Evolutionary conservation across 2,329 filamentous ascomycete genomes (phyloP).

Genomic region (Trichophyton equinum): DNA sequence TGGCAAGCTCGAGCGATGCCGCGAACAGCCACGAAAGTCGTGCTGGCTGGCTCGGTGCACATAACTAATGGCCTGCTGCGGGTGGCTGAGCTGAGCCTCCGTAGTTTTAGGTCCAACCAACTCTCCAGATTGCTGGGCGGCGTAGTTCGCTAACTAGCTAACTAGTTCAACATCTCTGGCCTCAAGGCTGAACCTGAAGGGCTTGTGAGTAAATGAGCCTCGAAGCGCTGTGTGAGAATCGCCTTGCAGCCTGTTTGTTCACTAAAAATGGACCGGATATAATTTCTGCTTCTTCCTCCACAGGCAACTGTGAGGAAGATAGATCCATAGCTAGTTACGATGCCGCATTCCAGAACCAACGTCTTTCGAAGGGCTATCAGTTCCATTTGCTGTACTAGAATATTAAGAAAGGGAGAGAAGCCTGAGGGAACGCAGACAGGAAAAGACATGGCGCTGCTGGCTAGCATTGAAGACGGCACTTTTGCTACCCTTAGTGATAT

Average conservation of each 20-base stretch:
- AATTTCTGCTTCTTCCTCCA: not conserved
- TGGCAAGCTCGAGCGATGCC: not conserved
- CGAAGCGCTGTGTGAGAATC: not conserved
- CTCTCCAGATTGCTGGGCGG: not conserved
- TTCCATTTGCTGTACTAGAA: not conserved
- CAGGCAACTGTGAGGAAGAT: not conserved
- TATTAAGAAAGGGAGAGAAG: no score
- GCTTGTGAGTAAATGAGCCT: not conserved
- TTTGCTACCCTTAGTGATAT: not conserved
- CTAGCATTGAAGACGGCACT: not conserved
- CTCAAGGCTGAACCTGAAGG: not conserved
- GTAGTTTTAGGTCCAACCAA: not conserved
- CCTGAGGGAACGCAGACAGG: not conserved
- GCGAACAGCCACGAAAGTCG: not conserved
- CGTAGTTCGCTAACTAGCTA: not conserved
- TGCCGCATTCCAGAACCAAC: not conserved
- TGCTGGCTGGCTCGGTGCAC: not conserved
- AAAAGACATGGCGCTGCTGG: not conserved
- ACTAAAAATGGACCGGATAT: not conserved
- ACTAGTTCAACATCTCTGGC: not conserved
- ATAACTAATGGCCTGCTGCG: not conserved
- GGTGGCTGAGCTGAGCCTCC: not conserved
- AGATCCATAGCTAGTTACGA: not conserved
- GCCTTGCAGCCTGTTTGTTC: not conserved
- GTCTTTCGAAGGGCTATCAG: not conserved